Base-by-base conservation (phyloP, 257 asterid genomes). In the Jacaranda copaia region DNA sequence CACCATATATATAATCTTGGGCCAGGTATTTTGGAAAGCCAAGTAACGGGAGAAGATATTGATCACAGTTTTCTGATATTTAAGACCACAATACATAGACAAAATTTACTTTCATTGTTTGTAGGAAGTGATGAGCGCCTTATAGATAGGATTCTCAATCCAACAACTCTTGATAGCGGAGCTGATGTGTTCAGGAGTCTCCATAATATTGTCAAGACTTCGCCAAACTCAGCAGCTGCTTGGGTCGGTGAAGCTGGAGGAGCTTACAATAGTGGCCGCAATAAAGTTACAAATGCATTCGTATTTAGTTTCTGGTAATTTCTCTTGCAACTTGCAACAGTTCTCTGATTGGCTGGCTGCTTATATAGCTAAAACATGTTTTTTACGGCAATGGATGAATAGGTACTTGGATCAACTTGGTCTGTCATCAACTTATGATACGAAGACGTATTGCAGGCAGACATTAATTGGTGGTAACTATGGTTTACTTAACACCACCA, bases 231-330 rank as follows among this genome's bases (percentile, higher is more conserved):
- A 1, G 96, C 88, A 5, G 63, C 76, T 14, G 88, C 93, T 8
- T 92, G 98, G 97, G 97, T 92, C 82, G 91, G 97, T 51, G 98
- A 92, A 80, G 78, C 96, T 2, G 98, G 98, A 74, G 97, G 98
- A 11, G 93, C 92, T 8, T 91, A 83, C 72, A 88, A 83, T 77
- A 93, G 98, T 3, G 98, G 98, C 15, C 92, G 89, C n/a, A 62
- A 89, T 55, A 78, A 80, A 38, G 96, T 93, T 53, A 81, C 98
- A 63, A 91, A 93, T 36, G 88, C 96, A 5, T 93, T 91, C 36
- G 93, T 87, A 16, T 88, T 84, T 72, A 85, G 97, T 70, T 93
- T 91, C 84, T 93, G 98, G 97, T 92, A 88, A 84, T 60, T 49
- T 35, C 56, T 13, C 16, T 51, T 42, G 62, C 45, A 32, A 51